Conservation (phyloP, 1,284 basidiomycete species). For the Afroboletus lepidellus region DNA sequence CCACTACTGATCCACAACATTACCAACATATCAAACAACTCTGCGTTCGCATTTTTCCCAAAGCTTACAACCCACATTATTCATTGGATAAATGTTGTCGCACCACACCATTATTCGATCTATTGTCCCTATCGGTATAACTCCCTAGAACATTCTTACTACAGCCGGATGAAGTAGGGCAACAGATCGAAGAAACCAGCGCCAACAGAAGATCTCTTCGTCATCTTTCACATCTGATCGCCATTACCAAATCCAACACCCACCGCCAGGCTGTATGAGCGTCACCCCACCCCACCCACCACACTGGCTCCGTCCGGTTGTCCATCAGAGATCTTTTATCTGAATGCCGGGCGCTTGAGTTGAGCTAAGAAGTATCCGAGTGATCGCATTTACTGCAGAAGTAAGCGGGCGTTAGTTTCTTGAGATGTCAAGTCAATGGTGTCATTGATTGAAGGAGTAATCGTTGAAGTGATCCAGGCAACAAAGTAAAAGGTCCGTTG, state of each 20-base stretch:
- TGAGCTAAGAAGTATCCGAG: slow-evolving; percentile 79
- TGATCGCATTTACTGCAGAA: slow-evolving; percentile 62
- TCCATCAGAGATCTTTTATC: slow-evolving; percentile 41
- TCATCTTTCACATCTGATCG: slow-evolving; percentile 22
- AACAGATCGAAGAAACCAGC: slow-evolving; percentile 1
- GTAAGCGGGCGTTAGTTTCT: not conserved
- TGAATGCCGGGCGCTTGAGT: slow-evolving; percentile 84
- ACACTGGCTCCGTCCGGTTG: not conserved
- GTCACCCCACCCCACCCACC: slow-evolving; percentile 3
- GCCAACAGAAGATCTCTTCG: slow-evolving; percentile 2
- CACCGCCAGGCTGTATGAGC: slow-evolving; percentile 25
- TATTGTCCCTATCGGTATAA: not conserved
- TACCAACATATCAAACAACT: not conserved
- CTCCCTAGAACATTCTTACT: not conserved
- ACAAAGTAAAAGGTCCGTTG: slow-evolving; percentile 1
- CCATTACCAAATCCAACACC: slow-evolving; percentile 21
- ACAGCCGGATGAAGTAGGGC: not conserved
- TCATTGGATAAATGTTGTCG: not conserved
- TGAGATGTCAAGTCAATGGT: slow-evolving; percentile 2
- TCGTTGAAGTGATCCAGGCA: not conserved
- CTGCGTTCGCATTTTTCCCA: not conserved
- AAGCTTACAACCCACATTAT: too few species aligned
- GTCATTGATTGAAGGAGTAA: slow-evolving; percentile 13
- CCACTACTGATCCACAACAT: slow-evolving; percentile 3
- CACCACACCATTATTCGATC: slow-evolving; percentile 1